Evolutionary conservation across 2,329 filamentous ascomycete species (phyloP), one percentile per base, ranked within the genome.

Genomic region (Coniochaeta pulveracea): DNA sequence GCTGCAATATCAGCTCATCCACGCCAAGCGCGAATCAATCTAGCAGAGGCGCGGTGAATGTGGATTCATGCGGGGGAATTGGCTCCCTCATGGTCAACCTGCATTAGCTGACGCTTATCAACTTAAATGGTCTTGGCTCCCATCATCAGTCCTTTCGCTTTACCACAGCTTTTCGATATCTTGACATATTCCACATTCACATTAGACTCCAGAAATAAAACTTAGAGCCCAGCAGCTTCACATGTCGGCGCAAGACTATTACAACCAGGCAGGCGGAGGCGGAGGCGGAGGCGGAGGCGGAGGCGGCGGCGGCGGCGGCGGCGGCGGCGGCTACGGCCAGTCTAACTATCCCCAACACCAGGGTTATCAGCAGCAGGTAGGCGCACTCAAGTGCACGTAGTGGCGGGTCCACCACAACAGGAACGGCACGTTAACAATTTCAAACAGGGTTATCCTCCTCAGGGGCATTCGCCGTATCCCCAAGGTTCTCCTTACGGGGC

Each of bases 181-280:
- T 27, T 27, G 26, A 5, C 15, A 18, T 8, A 10, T 10, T 18
- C 11, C 4, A 19, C 12, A 27, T 15, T 16, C 18, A 9, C 16
- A 6, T 11, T n/a, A 29, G 14, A 23, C 21, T n/a, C 8, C 4
- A 29, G n/a, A n/a, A n/a, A n/a, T n/a, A n/a, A n/a, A n/a, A n/a
- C n/a, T n/a, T n/a, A n/a, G 18, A 5, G 16, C 6, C 26, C 10
- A 18, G 10, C 5, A 27, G 18, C 26, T 27, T 27, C 10, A 16
- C 31, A 40, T 40, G 39, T 40, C 39, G 5, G 25, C 24, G 6
- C 36, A 40, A 33, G 36, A 34, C 19, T 40, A 38, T 32, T 39
- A 39, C 34, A 22, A 26, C 17, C 34, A 38, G 26, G 34, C 33
- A 18, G 30, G 33, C 17, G 38, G 18, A 17, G 28, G 28, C 16